These are phyloP conservation scores for Talaromyces trachyspermus DNA, from an alignment of 495 filamentous ascomycete species.

Conservation along the genomic window DNA sequence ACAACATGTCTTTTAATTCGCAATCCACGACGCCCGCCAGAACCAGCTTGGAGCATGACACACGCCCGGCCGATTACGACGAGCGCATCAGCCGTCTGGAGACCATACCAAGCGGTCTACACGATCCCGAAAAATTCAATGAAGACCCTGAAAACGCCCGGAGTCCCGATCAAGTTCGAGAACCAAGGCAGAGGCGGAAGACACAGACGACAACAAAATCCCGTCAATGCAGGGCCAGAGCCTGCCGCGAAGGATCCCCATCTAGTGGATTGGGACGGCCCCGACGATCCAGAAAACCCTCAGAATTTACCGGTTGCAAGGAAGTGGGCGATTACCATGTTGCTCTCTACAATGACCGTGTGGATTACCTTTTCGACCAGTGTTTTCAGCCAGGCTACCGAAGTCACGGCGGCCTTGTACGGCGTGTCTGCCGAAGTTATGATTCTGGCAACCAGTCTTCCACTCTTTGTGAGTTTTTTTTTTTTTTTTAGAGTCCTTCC, in stretches of 20 bases:
- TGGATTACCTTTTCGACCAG: conserved; percentile 52
- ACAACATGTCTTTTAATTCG: conserved; percentile 1
- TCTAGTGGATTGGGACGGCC: conserved; percentile 37
- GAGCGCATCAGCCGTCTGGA: not conserved
- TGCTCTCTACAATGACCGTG: conserved; percentile 50
- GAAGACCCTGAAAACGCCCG: not conserved
- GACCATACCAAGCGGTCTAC: conserved; percentile 1
- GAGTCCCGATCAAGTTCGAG: conserved; percentile 1
- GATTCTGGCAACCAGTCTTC: conserved; percentile 48
- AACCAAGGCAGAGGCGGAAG: not conserved
- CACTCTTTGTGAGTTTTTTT: conserved; percentile 35
- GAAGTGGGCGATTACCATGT: conserved; percentile 67
- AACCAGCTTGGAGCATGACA: not conserved
- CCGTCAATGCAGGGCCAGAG: not conserved
- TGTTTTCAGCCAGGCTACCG: conserved; percentile 51
- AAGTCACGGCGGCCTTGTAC: conserved; percentile 41
- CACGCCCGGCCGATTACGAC: not conserved
- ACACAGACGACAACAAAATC: not conserved
- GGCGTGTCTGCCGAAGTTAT: conserved; percentile 47
- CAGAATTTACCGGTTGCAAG: conserved; percentile 53
- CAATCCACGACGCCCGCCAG: conserved; percentile 6
- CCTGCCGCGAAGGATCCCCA: conserved; percentile 28
- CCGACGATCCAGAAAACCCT: conserved; percentile 62
- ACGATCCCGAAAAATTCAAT: not conserved
- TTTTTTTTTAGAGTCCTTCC: conserved; percentile 6